Conservation (phyloP, 768 basidiomycete species). For the Leucocoprinus leucothites region DNA sequence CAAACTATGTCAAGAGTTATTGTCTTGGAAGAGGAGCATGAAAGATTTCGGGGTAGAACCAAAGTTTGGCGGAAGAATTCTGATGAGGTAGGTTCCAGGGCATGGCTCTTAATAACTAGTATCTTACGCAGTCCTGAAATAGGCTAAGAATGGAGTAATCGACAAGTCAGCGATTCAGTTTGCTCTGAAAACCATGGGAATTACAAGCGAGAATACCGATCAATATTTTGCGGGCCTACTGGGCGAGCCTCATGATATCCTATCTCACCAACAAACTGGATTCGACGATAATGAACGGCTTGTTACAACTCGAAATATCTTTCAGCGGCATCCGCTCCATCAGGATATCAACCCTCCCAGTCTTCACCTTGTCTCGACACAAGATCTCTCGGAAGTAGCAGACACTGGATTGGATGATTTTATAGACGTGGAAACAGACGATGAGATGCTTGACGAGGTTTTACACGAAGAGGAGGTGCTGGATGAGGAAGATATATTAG, state of each 20-base stretch:
- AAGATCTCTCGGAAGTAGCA: neutral
- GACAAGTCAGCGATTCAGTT: slow-evolving; percentile 38
- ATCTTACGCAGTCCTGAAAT: neutral
- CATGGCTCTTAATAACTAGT: neutral
- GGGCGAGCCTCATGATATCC: slow-evolving; percentile 8
- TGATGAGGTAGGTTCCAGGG: slow-evolving; percentile 33
- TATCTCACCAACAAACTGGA: slow-evolving; percentile 16
- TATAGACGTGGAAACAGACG: slow-evolving; percentile 23
- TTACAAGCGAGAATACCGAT: slow-evolving; percentile 31
- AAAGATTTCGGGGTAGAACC: slow-evolving; percentile 50
- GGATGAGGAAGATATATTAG: slow-evolving; percentile 32
- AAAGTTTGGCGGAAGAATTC: slow-evolving; percentile 56
- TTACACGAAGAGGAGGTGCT: slow-evolving; percentile 39
- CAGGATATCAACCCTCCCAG: slow-evolving; percentile 3
- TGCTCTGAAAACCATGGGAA: slow-evolving; percentile 47
- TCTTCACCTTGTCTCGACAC: neutral
- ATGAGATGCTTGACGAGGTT: slow-evolving; percentile 27
- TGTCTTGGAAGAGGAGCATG: slow-evolving; percentile 56
- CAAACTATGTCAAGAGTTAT: slow-evolving; percentile 50
- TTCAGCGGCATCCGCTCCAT: slow-evolving; percentile 3
- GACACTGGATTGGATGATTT: neutral
- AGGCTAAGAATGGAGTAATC: slow-evolving; percentile 33
- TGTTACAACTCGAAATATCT: neutral
- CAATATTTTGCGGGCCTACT: slow-evolving; percentile 38
- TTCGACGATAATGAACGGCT: slow-evolving; percentile 13